These are phyloP conservation scores for Sambucus nigra DNA, from an alignment of 129 eudicot genomes.

Conservation along the genomic window DNA sequence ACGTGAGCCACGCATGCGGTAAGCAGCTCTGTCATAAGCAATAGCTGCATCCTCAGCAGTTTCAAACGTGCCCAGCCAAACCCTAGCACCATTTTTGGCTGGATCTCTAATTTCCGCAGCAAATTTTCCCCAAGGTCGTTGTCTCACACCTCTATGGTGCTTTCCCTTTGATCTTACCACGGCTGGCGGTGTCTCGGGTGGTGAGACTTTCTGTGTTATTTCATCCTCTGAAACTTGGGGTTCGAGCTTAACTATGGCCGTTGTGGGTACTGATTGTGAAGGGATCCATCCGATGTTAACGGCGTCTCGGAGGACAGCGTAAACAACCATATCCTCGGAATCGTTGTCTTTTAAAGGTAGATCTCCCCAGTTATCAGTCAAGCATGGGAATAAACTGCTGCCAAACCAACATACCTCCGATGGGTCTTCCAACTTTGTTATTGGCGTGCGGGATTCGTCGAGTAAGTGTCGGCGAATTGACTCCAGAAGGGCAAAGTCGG, in stretches of 20 bases:
- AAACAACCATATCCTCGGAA: constrained; percentile 45
- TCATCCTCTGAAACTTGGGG: constrained; percentile 15
- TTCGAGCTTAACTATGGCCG: constrained; percentile 28
- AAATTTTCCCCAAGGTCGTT: constrained; percentile 80
- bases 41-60: constrained; percentile 83
- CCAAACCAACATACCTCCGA: constrained; percentile 13
- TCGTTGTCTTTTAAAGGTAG: constrained; percentile 33
- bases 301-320: constrained; percentile 27
- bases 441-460: constrained; percentile 24
- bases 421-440: constrained; percentile 13
- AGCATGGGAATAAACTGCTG: constrained; percentile 25
- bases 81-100: constrained; percentile 76
- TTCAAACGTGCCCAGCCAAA: constrained; percentile 82
- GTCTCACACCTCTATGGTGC: constrained; percentile 66
- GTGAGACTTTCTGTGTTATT: constrained; percentile 1
- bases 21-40: constrained; percentile 77
- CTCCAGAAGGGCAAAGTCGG: constrained; percentile 56
- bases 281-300: constrained; percentile 19
- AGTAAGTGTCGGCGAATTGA: constrained; percentile 40
- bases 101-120: constrained; percentile 94
- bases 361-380: constrained; percentile 40
- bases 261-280: no score
- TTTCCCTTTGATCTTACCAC: constrained; percentile 28
- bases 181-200: constrained; percentile 4
- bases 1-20: constrained; percentile 69